Percentiles rank a stretch among this genome's conserved stretches.
Evolutionary conservation across 2,329 filamentous ascomycete genomes (phyloP).

Genomic region (Coniochaeta sp.): DNA sequence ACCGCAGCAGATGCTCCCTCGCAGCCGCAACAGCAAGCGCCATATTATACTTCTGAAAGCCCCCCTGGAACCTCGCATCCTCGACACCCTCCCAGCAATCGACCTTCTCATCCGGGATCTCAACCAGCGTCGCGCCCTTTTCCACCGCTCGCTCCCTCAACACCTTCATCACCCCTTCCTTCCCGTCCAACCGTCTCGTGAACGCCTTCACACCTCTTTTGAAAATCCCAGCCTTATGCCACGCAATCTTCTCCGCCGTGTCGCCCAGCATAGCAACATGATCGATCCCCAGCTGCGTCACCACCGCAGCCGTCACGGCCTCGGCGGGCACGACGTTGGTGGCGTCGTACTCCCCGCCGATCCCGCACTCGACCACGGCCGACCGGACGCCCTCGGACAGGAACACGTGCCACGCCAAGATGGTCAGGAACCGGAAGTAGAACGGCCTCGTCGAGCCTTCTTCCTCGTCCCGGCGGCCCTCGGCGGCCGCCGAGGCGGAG

Average conservation of each 20-base stretch:
- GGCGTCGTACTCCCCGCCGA: conserved; percentile 61
- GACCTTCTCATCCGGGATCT: conserved; percentile 39
- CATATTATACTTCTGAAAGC: conserved; percentile 52
- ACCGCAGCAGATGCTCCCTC: conserved; percentile 28
- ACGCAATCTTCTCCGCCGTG: conserved; percentile 59
- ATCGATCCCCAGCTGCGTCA: conserved; percentile 57
- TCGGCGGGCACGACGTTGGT: conserved; percentile 40
- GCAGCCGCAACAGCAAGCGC: conserved; percentile 42
- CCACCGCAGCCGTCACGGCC: conserved; percentile 24
- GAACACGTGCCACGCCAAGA: conserved; percentile 62
- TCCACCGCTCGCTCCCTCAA: conserved; percentile 48
- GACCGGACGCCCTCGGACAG: conserved; percentile 53
- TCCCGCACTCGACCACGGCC: conserved; percentile 59
- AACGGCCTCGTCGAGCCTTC: conserved; percentile 29
- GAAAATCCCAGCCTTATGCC: conserved; percentile 69
- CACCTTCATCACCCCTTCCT: conserved; percentile 34
- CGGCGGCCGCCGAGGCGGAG: conserved; percentile 13
- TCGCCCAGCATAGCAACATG: conserved; percentile 56
- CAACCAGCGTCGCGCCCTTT: conserved; percentile 38
- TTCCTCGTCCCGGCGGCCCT: conserved; percentile 21
- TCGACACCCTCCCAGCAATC: conserved; percentile 39
- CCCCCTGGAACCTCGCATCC: conserved; percentile 48
- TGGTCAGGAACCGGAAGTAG: conserved; percentile 55
- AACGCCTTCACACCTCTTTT: conserved; percentile 52
- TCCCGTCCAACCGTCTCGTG: conserved; percentile 29